Evolutionary conservation across 2,329 filamentous ascomycete genomes (phyloP), one percentile per base, ranked within the genome.

Genomic region (Didymellaceae sp.): DNA sequence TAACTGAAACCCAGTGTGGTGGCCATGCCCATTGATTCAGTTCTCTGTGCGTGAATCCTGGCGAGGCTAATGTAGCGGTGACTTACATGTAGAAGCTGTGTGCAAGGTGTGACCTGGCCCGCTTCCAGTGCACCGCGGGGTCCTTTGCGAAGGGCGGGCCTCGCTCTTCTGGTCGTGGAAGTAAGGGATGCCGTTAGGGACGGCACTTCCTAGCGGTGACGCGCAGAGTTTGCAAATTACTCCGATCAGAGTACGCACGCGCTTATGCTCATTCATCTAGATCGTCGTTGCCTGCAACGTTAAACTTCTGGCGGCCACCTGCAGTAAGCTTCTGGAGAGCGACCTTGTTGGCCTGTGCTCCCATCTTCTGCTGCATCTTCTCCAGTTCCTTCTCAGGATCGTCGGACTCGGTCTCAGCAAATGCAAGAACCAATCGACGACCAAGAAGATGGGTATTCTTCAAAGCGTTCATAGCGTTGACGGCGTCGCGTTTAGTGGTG

Each of bases 281-380:
- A 60, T 90, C 83, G 68, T 89, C 86, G 74, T 77, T 78, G 80
- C 77, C 81, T 75, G 80, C 88, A 78, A 96, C 87, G 77, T 87
- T 92, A 78, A 97, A 91, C 80, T 90, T 96, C 76, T 88, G 91
- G 68, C 92, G 85, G 65, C 89, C 89, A 69, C 84, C 84, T 65
- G 88, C 89, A 58, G 89, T 93, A 69, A 97, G 86, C 73, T 91
- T 87, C 77, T 96, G 91, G 68, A 96, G 79, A 64, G 90, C 89
- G 67, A 97, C 88, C 77, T 92, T 94, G 78, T 95, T 90, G 73
- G 89, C 85, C 77, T 97, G 93, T 54, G 87, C 86, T 55, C 90
- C 90, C 69, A 95, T 88, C 82, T 97, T 99, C 82, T 90, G 89
- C 77, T 96, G 90, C 88, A 99, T 96, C 78, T 91, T 93, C 72